Conservation (phyloP, 805 yeast species). For the Candida glaebosa region DNA sequence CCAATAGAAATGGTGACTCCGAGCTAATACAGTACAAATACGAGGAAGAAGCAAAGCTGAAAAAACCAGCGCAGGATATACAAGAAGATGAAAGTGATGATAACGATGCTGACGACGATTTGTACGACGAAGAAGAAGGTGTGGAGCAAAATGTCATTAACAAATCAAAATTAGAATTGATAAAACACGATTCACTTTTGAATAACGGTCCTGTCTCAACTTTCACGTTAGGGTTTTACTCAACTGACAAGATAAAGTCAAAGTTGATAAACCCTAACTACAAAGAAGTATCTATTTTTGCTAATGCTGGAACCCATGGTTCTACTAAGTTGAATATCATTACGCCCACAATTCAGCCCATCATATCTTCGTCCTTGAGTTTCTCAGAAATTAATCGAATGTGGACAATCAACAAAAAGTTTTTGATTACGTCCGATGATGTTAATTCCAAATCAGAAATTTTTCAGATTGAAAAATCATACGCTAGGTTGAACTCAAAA, state of each 20-base stretch:
- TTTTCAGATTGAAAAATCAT: constrained; percentile 59
- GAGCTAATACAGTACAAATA: constrained; percentile 44
- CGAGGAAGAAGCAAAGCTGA: background rate
- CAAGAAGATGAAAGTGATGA: constrained; percentile 21
- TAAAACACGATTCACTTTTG: constrained; percentile 48
- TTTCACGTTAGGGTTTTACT: constrained; percentile 59
- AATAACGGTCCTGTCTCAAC: constrained; percentile 75
- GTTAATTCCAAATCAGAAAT: constrained; percentile 63
- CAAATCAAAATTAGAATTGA: constrained; percentile 29
- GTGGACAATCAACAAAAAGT: constrained; percentile 69
- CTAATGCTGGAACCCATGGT: constrained; percentile 61
- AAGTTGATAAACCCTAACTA: constrained; percentile 68
- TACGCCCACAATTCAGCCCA: constrained; percentile 67
- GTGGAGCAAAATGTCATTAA: constrained; percentile 14
- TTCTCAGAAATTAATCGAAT: constrained; percentile 70
- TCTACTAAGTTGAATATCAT: constrained; percentile 58
- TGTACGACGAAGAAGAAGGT: constrained; percentile 31
- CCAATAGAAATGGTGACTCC: constrained; percentile 59
- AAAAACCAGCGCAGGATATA: background rate
- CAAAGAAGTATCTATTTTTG: constrained; percentile 63
- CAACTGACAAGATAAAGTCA: constrained; percentile 51
- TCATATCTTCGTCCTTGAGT: constrained; percentile 61
- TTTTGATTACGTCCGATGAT: constrained; percentile 69
- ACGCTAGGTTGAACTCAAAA: constrained; percentile 56
- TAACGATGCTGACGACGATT: constrained; percentile 46